phyloP scores from a whole-genome alignment of 2,329 filamentous ascomycete genomes.

The Cytospora leucostoma region DNA sequence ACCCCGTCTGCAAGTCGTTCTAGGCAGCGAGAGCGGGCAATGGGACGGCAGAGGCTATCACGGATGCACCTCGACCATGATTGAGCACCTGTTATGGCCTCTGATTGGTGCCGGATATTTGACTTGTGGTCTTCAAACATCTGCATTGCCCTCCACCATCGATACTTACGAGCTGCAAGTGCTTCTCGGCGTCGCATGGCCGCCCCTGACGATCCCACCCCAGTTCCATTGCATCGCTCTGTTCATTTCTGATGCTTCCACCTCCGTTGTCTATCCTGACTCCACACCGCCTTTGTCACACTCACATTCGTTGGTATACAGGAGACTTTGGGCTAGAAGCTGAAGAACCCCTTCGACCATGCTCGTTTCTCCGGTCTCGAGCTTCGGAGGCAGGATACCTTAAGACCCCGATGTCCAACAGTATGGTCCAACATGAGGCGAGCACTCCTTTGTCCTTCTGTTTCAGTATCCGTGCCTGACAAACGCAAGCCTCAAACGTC shows the following conservation, averaged over 20 bases:
- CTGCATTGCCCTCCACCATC: conserved; percentile 2
- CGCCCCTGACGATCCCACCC: conserved; percentile 21
- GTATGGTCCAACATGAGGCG: conserved; percentile 5
- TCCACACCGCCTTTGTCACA: conserved; percentile 3
- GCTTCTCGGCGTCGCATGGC: conserved; percentile 12
- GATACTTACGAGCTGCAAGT: conserved; percentile 1
- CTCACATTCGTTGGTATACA: conserved; percentile 13
- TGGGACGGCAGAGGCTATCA: conserved; percentile 2
- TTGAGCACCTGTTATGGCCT: conserved; percentile 3
- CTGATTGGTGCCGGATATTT: conserved; percentile 17
- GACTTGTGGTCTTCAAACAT: conserved; percentile 10
- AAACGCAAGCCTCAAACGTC: conserved; percentile 15
- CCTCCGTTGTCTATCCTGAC: conserved; percentile 1
- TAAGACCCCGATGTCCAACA: conserved; percentile 5
- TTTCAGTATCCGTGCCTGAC: conserved; percentile 21
- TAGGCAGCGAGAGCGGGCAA: conserved; percentile 2
- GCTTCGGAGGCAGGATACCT: conserved; percentile 5
- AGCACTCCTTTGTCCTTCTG: conserved; percentile 14
- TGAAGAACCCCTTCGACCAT: neutral
- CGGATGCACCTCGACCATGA: conserved; percentile 15
- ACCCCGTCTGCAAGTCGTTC: conserved; percentile 5
- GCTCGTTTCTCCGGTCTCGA: neutral
- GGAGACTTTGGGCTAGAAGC: conserved; percentile 5
- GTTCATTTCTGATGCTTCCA: neutral
- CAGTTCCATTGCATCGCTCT: conserved; percentile 19